phyloP scores from a whole-genome alignment of 192 early-diverging fungal species.

The Coemansia sp. region DNA sequence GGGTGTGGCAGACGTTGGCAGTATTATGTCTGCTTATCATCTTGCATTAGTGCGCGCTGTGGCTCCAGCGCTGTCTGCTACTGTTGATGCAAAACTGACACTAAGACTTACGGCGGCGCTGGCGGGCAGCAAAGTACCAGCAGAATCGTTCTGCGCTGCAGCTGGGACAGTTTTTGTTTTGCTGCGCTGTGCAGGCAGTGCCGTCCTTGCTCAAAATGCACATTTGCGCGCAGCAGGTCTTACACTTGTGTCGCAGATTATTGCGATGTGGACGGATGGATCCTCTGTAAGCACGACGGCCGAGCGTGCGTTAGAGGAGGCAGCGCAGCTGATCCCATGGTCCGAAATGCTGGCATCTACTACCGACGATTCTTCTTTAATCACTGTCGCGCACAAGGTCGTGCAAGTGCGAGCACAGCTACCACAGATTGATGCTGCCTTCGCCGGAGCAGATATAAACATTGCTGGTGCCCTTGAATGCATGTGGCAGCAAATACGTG shows the following conservation, averaged over 20 bases:
- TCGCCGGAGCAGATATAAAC: conserved; percentile 6
- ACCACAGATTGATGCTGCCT: conserved; percentile 6
- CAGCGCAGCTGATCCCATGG: conserved; percentile 5
- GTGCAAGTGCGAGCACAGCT: conserved; percentile 3
- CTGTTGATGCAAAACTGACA: conserved; percentile 9
- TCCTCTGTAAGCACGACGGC: background rate
- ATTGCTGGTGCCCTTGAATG: conserved; percentile 2
- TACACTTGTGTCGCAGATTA: conserved; percentile 9
- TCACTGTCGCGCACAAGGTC: background rate
- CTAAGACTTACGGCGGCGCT: background rate
- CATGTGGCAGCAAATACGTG: conserved; percentile 8
- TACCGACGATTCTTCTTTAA: background rate
- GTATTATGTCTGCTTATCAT: background rate
- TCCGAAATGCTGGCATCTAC: background rate
- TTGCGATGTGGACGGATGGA: conserved; percentile 19
- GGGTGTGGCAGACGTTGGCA: background rate
- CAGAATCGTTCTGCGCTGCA: conserved; percentile 5
- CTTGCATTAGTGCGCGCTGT: conserved; percentile 16
- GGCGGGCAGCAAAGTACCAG: background rate
- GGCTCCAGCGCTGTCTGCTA: conserved; percentile 12
- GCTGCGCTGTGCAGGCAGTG: background rate
- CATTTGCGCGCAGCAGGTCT: background rate
- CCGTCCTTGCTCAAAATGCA: background rate
- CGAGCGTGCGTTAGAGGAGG: conserved; percentile 10
- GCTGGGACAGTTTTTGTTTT: conserved; percentile 26